Evolutionary conservation across 2,329 filamentous ascomycete genomes (phyloP).

Genomic region (Pezizomycotina sp.): DNA sequence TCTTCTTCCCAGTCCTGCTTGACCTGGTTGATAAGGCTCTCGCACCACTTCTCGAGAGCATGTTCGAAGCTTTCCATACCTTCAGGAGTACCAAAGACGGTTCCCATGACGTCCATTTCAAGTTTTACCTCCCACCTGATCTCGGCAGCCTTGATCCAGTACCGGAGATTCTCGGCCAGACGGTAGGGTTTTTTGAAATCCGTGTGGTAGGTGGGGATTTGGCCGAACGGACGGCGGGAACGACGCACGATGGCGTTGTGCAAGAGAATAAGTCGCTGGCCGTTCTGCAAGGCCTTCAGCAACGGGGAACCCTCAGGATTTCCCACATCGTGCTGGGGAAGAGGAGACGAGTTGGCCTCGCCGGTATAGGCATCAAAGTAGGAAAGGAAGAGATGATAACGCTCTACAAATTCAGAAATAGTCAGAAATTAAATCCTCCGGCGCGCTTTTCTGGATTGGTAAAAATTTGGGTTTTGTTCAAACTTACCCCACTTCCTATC

Average conservation of each 20-base stretch:
- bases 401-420: conserved; percentile 22
- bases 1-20: conserved; percentile 48
- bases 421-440: conserved; percentile 8
- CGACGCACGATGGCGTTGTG: conserved; percentile 80
- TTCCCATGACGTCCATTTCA: conserved; percentile 66
- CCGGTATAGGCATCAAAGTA: conserved; percentile 23
- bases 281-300: conserved; percentile 56
- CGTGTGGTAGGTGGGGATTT: conserved; percentile 77
- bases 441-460: conserved; percentile 22
- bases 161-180: conserved; percentile 80
- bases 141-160: conserved; percentile 92
- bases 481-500: conserved; percentile 45
- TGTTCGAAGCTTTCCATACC: conserved; percentile 71
- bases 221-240: conserved; percentile 71
- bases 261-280: conserved; percentile 63
- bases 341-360: conserved; percentile 12
- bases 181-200: conserved; percentile 92
- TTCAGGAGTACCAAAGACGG: conserved; percentile 56
- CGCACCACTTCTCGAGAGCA: conserved; percentile 70
- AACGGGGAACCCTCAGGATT: conserved; percentile 47
- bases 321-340: conserved; percentile 19
- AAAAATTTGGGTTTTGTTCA: conserved; percentile 1
- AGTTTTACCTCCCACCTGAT: conserved; percentile 79
- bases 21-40: conserved; percentile 67
- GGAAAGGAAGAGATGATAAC: conserved; percentile 25